Base-by-base conservation (phyloP, 2,329 filamentous ascomycete genomes). In the Teratosphaeria nubilosa region DNA sequence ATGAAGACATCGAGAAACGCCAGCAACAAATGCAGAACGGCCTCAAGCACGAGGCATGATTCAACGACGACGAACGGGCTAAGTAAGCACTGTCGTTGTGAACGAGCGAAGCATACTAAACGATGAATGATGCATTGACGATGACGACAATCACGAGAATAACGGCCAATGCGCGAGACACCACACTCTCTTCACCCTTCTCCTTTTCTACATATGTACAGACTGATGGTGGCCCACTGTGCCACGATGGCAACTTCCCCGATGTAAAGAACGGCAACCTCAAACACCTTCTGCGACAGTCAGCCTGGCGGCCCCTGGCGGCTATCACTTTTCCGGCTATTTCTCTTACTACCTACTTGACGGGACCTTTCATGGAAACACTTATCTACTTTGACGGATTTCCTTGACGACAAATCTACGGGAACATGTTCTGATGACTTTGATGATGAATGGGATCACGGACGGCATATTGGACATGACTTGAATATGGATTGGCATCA, bases 1-100 rank as follows among this genome's bases (percentile, higher is more conserved):
- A 67, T 30, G 62, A 66, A 10, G 63, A 68, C 32, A 64, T 68
- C 54, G 69, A 71, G 37, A 51, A 61, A 5, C 64, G 65, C 22
- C 66, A 68, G 34, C 59, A 65, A 45, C 60, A 62, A 37, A 60
- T 60, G 11, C 54, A 59, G 30, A 32, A 45, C 13, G 31, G 22
- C 31, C 54, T 59, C 48, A 54, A 58, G 41, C 34, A 20, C 51
- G 56, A 61, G 52, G 27, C 45, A 52, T 56, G 58, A 55, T 51
- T n/a, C 51, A 58, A 53, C 10, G 13, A 25, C 54, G 55, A 56
- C 20, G 51, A 51, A 51, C n/a, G 50, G 27, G 27, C 27, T 7
- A 30, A 30, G 27, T 7, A 30, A 30, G 27, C 27, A 30, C 27
- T 30, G 27, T 30, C 10, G 13, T n/a, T 55, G 55, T 7, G 51